These are phyloP conservation scores for Arabidopsis thaliana DNA, from an alignment of 345 rosid species.

Conservation along the genomic window DNA sequence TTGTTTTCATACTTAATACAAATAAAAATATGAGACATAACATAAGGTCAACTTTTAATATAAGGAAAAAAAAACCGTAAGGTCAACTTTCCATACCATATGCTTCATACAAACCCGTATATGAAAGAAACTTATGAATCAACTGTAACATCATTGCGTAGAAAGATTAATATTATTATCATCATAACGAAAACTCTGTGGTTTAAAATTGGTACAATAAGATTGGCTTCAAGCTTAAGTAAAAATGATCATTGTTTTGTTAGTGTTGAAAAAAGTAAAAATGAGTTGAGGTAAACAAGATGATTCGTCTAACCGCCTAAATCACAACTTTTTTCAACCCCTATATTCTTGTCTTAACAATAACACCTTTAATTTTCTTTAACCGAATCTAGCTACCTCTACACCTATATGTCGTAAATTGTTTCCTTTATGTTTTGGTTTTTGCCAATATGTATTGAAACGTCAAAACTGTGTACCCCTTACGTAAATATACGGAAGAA, in stretches of 20 bases:
- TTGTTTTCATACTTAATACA: not conserved
- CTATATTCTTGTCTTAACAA: slow-evolving; percentile 7
- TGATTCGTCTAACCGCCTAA: slow-evolving; percentile 35
- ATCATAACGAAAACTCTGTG: not conserved
- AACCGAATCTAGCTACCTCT: slow-evolving; percentile 27
- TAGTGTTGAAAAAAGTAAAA: slow-evolving; percentile 16
- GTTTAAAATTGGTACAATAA: not conserved
- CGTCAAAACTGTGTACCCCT: no score
- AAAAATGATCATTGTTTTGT: slow-evolving; percentile 26
- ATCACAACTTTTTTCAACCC: not conserved
- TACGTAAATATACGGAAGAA: no score
- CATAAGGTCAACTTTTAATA: slow-evolving; percentile 13
- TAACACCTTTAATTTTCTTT: not conserved
- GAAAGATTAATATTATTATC: slow-evolving; percentile 2
- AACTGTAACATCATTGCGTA: slow-evolving; percentile 5
- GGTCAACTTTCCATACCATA: slow-evolving; percentile 29
- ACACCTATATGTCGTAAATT: not conserved
- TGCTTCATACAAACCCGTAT: not conserved
- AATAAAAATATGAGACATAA: not conserved
- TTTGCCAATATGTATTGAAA: no score
- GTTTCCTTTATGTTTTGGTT: no score
- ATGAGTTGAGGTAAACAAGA: slow-evolving; percentile 23
- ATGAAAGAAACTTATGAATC: not conserved
- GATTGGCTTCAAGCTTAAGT: slow-evolving; percentile 38
- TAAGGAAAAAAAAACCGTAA: not conserved